Percentiles rank a stretch among this genome's conserved stretches.
Evolutionary conservation across 352 stramenopile species (phyloP).

Genomic region (Phytophthora vignae): DNA sequence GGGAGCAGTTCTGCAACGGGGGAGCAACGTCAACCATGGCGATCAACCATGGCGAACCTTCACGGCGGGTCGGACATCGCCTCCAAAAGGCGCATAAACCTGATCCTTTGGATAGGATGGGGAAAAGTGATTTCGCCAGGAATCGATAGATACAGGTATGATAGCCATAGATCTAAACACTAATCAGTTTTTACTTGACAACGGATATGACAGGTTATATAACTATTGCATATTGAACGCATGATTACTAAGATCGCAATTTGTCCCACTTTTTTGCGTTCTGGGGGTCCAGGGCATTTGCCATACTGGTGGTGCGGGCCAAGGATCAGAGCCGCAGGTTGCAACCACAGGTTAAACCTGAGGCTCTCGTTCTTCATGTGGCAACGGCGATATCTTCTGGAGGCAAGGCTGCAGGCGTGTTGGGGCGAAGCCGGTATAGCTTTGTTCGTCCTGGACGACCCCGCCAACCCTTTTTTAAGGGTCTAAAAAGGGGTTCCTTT

Average conservation of each 20-base stretch:
- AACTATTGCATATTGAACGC: too few relatives aligned
- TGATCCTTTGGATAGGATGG: slow-evolving; percentile 12
- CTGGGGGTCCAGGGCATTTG: neutral
- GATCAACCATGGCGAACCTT: too few relatives aligned
- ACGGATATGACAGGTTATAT: too few relatives aligned
- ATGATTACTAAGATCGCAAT: neutral
- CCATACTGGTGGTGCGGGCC: neutral
- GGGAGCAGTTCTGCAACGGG: neutral
- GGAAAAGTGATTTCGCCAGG: neutral
- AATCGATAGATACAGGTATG: neutral
- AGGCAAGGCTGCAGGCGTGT: neutral
- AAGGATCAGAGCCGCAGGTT: too few relatives aligned
- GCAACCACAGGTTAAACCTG: neutral
- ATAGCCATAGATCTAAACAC: too few relatives aligned
- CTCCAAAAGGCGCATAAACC: slow-evolving; percentile 24
- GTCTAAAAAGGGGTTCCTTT: too few relatives aligned
- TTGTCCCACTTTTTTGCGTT: neutral
- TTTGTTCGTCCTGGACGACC: too few relatives aligned
- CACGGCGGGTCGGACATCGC: slow-evolving; percentile 41
- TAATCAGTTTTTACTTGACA: too few relatives aligned
- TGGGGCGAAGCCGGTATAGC: too few relatives aligned
- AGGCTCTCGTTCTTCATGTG: neutral
- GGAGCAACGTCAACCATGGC: too few relatives aligned
- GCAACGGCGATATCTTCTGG: slow-evolving; percentile 2
- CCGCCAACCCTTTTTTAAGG: too few relatives aligned